These are phyloP conservation scores for Blastocystis hominis DNA, from an alignment of 352 stramenopile species.

Conservation along the genomic window DNA sequence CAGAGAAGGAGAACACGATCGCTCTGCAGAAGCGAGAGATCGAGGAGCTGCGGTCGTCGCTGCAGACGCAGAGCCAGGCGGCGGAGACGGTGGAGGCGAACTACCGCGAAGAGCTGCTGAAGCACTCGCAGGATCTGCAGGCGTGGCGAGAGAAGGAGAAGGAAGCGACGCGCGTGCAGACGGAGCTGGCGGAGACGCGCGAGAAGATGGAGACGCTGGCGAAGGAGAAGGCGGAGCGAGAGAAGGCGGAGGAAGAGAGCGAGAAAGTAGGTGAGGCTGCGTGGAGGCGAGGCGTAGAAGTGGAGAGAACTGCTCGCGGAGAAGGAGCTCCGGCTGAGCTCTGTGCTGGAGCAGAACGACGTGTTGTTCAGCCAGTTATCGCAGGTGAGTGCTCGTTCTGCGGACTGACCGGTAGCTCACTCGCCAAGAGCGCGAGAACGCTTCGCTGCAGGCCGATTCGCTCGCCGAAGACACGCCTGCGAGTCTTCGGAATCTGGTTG, in stretches of 20 bases:
- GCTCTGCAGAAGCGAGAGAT: background rate
- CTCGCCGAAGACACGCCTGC: background rate
- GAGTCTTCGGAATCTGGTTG: background rate
- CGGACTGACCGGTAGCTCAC: background rate
- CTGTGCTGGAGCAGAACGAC: slow-evolving; percentile 26
- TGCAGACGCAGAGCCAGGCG: slow-evolving; percentile 8
- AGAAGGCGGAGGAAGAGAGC: background rate
- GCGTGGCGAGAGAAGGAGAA: slow-evolving; percentile 20
- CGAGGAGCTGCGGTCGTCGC: background rate
- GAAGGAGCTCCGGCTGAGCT: background rate
- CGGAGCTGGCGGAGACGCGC: background rate
- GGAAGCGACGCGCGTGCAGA: background rate
- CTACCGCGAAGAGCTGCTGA: slow-evolving; percentile 26
- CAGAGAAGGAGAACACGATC: background rate
- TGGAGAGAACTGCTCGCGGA: background rate
- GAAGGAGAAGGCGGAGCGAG: background rate
- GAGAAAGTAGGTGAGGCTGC: background rate
- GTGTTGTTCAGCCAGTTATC: slow-evolving; percentile 23
- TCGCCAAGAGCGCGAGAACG: background rate
- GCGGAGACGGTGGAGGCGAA: slow-evolving; percentile 4
- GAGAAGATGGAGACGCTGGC: background rate
- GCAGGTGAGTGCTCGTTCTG: background rate
- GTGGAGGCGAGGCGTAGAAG: background rate
- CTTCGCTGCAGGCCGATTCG: background rate
- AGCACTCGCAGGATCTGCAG: slow-evolving; percentile 5